Base-by-base conservation (phyloP, 164 flowering plant genomes). In the Chimonanthus salicifolius region DNA sequence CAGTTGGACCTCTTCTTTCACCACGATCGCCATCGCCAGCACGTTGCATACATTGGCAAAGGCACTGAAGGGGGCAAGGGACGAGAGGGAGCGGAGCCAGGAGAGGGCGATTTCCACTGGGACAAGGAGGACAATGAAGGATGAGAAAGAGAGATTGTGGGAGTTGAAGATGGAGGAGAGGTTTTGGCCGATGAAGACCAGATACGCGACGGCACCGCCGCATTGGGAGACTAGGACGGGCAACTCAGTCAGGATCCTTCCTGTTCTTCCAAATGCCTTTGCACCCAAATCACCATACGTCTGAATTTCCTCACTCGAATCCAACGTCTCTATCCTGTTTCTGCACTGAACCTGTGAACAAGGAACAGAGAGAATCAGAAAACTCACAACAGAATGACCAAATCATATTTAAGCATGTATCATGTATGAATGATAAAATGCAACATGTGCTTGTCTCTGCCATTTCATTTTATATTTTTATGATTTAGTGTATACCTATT, bases 171-270 rank as follows among this genome's bases (percentile, higher is more conserved):
- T 58, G 62, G 82, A 80, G 15, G 75, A 74, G 21, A 80, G 80
- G 58, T 80, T 80, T 54, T 77, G 80, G 69, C 73, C 80, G 49
- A 80, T 80, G 75, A 80, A 80, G 33, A 77, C 67, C 1, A 80
- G 66, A 58, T 80, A 80, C 5, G 82, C 78, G 1, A 80, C 80
- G 3, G 80, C 73, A 3, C 82, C 82, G 43, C 82, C 80, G 58
- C 75, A 77, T 49, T 80, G 82, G 7, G 82, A 64, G 68, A 80
- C 65, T 1, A 80, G 15, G 18, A 80, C 64, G 47, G 72, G 71
- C 47, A 68, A 65, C 58, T 81, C 83, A 6, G 80, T 77, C 3
- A 70, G 16, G 63, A 64, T 72, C 7, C 80, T 71, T 20, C 80
- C 80, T n/a, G 72, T 4, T 62, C 10, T 58, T 46, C 82, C 82